Percentiles rank a stretch among this genome's conserved stretches.
These are phyloP conservation scores for Lenwebbia sp. DNA, from an alignment of 345 rosid species.

Conservation along the genomic window DNA sequence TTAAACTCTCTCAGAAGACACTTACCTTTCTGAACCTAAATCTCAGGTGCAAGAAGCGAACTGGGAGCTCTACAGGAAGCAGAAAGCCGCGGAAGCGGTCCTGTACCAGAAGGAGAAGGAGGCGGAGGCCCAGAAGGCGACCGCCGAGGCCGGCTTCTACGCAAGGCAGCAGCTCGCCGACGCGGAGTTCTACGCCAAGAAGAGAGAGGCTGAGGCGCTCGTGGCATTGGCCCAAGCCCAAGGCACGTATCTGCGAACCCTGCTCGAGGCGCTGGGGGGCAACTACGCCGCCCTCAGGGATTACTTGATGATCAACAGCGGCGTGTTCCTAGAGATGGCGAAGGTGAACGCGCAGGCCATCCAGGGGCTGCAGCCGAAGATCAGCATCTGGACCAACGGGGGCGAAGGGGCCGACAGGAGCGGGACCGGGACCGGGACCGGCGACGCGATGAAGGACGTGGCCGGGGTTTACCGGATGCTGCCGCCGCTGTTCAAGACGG, in stretches of 20 bases:
- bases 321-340: conserved; percentile 46
- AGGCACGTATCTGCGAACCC: conserved; percentile 41
- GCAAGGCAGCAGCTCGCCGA: conserved; percentile 41
- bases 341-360: conserved; percentile 48
- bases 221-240: conserved; percentile 51
- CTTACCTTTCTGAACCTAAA: not conserved
- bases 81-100: conserved; percentile 59
- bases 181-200: conserved; percentile 38
- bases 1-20: not conserved
- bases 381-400: conserved; percentile 62
- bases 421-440: not conserved
- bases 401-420: conserved; percentile 4
- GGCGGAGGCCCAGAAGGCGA: conserved; percentile 56
- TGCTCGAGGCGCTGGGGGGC: conserved; percentile 40
- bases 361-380: conserved; percentile 50
- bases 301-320: conserved; percentile 48
- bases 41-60: conserved; percentile 7
- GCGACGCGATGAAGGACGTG: conserved; percentile 44
- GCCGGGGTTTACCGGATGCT: conserved; percentile 62
- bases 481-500: conserved; percentile 68
- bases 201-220: conserved; percentile 61
- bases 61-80: conserved; percentile 19
- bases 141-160: conserved; percentile 49
- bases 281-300: conserved; percentile 47
- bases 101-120: conserved; percentile 44